These are phyloP conservation scores for Tuber umbilicatum DNA, from an alignment of 495 filamentous ascomycete species.

Conservation along the genomic window DNA sequence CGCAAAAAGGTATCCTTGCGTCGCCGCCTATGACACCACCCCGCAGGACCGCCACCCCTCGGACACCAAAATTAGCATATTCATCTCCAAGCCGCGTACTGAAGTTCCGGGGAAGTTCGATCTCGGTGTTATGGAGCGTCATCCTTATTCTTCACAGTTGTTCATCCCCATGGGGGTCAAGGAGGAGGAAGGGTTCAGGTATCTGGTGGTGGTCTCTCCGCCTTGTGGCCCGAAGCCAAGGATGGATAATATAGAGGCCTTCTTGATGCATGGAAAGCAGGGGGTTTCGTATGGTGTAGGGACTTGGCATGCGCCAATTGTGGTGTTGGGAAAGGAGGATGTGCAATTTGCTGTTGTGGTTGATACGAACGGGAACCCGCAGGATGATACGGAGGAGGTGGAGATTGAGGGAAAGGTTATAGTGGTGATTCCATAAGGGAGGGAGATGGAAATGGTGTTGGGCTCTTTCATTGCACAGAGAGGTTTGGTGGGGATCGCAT, in stretches of 20 bases:
- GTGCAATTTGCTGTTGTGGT: slow-evolving; percentile 85
- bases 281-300: slow-evolving; percentile 86
- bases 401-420: slow-evolving; percentile 47
- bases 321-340: slow-evolving; percentile 61
- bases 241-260: slow-evolving; percentile 62
- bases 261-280: slow-evolving; percentile 69
- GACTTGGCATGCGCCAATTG: slow-evolving; percentile 98
- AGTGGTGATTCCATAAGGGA: slow-evolving; percentile 42
- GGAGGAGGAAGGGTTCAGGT: slow-evolving; percentile 45
- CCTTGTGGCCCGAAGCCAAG: slow-evolving; percentile 51
- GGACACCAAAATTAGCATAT: slow-evolving; percentile 71
- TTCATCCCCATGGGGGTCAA: slow-evolving; percentile 70
- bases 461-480: neutral
- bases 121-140: slow-evolving; percentile 75
- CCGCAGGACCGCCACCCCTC: slow-evolving; percentile 59
- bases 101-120: slow-evolving; percentile 48
- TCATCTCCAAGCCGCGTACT: slow-evolving; percentile 69
- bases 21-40: slow-evolving; percentile 67
- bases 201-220: slow-evolving; percentile 89
- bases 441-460: slow-evolving; percentile 43
- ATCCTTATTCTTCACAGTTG: slow-evolving; percentile 89
- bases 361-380: slow-evolving; percentile 71
- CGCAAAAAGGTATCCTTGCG: slow-evolving; percentile 75
- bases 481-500: neutral
- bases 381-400: slow-evolving; percentile 89